Percentiles rank a stretch among this genome's conserved stretches.
Evolutionary conservation across 164 flowering plant species (phyloP).

Genomic region (Chloranthus sessilifolius): DNA sequence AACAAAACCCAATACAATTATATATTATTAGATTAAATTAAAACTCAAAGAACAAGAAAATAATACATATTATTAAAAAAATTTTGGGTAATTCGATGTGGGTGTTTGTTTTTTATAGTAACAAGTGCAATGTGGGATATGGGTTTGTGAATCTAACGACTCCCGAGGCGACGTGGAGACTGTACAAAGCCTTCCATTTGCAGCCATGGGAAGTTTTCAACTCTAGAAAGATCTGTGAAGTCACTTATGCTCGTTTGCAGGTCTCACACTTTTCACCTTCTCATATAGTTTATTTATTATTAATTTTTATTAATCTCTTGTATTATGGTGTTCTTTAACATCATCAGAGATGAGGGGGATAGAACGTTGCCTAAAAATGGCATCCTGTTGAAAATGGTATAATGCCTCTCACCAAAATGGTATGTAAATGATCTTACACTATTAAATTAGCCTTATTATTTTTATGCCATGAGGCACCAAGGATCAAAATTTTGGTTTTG

Average conservation of each 20-base stretch:
- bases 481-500: no score
- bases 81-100: not conserved
- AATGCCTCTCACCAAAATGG: no score
- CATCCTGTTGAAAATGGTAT: no score
- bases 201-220: slow-evolving; percentile 93
- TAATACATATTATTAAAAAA: not conserved
- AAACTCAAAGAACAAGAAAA: not conserved
- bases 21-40: not conserved
- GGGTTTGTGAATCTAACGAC: slow-evolving; percentile 94
- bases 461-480: no score
- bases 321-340: no score
- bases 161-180: slow-evolving; percentile 73
- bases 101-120: slow-evolving; percentile 29
- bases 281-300: not conserved
- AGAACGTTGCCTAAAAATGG: no score
- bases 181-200: slow-evolving; percentile 77
- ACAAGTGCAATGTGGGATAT: slow-evolving; percentile 97
- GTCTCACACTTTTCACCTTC: slow-evolving; percentile 21
- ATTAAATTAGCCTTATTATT: no score
- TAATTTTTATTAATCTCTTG: not conserved
- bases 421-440: no score
- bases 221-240: slow-evolving; percentile 81
- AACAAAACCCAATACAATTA: not conserved
- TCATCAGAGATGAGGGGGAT: not conserved
- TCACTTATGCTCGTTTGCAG: slow-evolving; percentile 91